Base-by-base conservation (phyloP, 345 rosid genomes). In the Syzygium aqueum region DNA sequence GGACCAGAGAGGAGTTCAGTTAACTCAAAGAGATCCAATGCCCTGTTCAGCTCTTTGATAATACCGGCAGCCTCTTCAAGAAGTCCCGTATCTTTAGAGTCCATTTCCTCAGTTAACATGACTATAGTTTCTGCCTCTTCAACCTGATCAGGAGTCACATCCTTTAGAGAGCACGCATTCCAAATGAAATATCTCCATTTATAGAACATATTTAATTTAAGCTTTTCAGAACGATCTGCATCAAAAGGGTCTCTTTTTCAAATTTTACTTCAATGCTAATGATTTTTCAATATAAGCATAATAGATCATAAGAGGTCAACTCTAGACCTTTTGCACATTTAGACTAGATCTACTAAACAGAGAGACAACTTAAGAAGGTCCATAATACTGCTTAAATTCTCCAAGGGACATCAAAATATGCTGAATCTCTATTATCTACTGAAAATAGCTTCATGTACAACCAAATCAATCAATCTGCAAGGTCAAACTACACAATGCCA, bases 1-100 rank as follows among this genome's bases (percentile, higher is more conserved):
- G 98, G 99, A 85, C 96, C 97, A 61, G 98, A 95, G 82, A 97
- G 96, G 93, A 97, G 99, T 93, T 97, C 96, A 37, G 97, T 95
- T 89, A 97, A 90, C 93, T 96, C 99, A 86, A 94, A 97, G 54
- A 65, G 88, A 88, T 96, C 98, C 88, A 96, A 84, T 77, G 93
- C 93, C 87, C 91, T 94, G 84, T 93, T 95, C 89, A 96, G 91
- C 86, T 95, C 94, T 85, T 96, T 94, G 85, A 97, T 92, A 61
- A 94, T 93, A 87, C 86, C 53, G 25, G 93, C 77, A 53, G 99
- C 99, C 89, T 97, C 99, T 93, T 94, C 96, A 88, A 96, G 96
- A 88, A 97, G 92, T 83, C 94, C 96, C 85, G 93, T 91, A 91
- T 97, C 99, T 84, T 90, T 90, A 85, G 96, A 91, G 85, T 96